Base-by-base conservation (phyloP, 1,284 basidiomycete genomes). In the Pisolithus thermaeus region DNA sequence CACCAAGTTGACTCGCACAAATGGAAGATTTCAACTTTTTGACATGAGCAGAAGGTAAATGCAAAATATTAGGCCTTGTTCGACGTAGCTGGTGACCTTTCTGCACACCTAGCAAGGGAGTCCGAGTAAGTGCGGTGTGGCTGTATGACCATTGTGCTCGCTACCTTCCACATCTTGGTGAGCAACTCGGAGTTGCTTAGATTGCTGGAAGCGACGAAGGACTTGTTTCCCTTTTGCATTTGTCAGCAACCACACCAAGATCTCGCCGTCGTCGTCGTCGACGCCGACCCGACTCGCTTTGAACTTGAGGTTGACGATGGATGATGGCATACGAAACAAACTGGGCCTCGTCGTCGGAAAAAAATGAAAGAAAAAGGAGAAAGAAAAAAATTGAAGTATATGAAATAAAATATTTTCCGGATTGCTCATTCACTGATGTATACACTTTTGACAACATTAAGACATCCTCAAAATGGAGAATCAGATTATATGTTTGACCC, bases 151-250 rank as follows among this genome's bases (percentile, higher is more conserved):
- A 7, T 3, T 27, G 25, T 3, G 25, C 7, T 27, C 25, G 25
- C 7, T 27, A 86, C 88, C 79, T 90, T 90, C 89, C 88, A 91
- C 59, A 89, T 91, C 75, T 83, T 87, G 50, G 88, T 88, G 66
- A 91, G 74, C 54, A 86, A 79, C 66, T 90, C 89, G 53, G 79
- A 75, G 73, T 91, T 88, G 73, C 78, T 74, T 69, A 91, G 80
- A 72, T 90, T 89, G 68, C 84, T 87, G 73, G 91, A 90, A 56
- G 88, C 87, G 68, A 90, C 87, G 70, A 91, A 91, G 67, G 88
- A 90, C 76, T 90, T 90, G 79, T 90, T 90, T 71, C 88, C 88
- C 87, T 90, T 28, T 40, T 52, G 7, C 4, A 12, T 14, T 44
- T 56, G 51, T 53, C 65, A 56, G 61, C 61, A 46, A 56, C 52